A percentile compares a stretch with the other conserved stretches of the same genome.
Conservation (phyloP, 2,329 filamentous ascomycete species). For the Monascus ruber region DNA sequence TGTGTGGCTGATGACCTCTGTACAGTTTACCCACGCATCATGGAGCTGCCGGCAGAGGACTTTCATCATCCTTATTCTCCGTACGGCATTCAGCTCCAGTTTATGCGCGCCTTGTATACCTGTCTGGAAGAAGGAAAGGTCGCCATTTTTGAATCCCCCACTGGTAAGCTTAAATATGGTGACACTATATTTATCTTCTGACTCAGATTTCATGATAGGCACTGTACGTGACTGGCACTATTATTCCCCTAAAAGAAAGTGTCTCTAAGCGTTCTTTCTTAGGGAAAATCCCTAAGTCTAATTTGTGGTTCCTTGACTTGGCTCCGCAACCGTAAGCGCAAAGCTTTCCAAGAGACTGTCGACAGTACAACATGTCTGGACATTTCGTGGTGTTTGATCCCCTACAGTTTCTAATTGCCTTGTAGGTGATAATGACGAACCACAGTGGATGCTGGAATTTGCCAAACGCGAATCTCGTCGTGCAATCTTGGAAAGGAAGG, state of each 20-base stretch:
- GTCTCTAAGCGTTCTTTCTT: not conserved
- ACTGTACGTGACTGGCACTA: conserved; percentile 25
- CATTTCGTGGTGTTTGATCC: conserved; percentile 4
- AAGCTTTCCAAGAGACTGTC: conserved; percentile 44
- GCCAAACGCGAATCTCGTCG: conserved; percentile 57
- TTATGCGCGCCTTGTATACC: conserved; percentile 74
- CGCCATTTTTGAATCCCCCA: conserved; percentile 88
- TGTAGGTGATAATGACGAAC: conserved; percentile 56
- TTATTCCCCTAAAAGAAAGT: conserved; percentile 1
- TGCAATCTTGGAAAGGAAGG: conserved; percentile 56
- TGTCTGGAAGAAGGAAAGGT: conserved; percentile 70
- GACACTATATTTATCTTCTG: not conserved
- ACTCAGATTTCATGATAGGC: conserved; percentile 16
- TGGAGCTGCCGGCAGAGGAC: conserved; percentile 35
- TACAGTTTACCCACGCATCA: conserved; percentile 2
- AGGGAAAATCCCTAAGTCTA: conserved; percentile 83
- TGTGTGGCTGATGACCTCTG: too few relatives aligned
- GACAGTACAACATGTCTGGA: conserved; percentile 32
- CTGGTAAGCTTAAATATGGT: conserved; percentile 45
- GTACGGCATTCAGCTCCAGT: conserved; percentile 76
- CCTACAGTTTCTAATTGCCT: conserved; percentile 1
- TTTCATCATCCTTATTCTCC: conserved; percentile 84
- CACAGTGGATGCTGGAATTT: conserved; percentile 74
- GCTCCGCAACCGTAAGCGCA: conserved; percentile 70
- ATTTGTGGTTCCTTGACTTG: conserved; percentile 84